Evolutionary conservation across 495 filamentous ascomycete species (phyloP).

Genomic region (Trypethelium eluteriae): DNA sequence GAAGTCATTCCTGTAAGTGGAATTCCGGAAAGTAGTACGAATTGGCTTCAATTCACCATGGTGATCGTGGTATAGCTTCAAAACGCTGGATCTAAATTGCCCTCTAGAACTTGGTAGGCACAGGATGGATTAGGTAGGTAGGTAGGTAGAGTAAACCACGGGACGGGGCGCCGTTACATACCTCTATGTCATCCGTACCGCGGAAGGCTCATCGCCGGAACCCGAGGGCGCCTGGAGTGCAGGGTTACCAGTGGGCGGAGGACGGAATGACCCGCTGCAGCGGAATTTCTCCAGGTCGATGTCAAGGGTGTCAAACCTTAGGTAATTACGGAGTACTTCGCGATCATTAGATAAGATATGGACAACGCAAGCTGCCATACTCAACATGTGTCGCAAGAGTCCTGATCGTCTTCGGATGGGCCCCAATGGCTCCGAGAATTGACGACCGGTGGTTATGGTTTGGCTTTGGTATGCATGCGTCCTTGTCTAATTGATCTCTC

Average conservation of each 20-base stretch:
- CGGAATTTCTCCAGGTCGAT: neutral
- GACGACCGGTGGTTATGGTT: conserved; percentile 37
- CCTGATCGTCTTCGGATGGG: neutral
- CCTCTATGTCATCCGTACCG: no score
- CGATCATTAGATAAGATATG: neutral
- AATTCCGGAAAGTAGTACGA: neutral
- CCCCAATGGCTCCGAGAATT: conserved; percentile 26
- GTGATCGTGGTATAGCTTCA: neutral
- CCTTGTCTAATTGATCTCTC: neutral
- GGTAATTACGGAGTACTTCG: neutral
- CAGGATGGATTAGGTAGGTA: neutral
- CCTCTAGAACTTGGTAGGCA: neutral
- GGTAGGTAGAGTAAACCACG: neutral
- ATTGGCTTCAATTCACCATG: neutral
- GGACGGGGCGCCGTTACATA: no score
- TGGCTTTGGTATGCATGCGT: conserved; percentile 25
- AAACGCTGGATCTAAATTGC: neutral
- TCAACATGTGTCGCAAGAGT: neutral
- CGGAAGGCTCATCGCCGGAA: no score
- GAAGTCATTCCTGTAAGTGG: neutral
- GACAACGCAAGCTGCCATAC: conserved; percentile 5
- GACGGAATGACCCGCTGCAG: no score
- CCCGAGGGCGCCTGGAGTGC: no score
- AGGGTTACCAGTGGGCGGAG: no score
- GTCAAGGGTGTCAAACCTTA: neutral